Base-by-base conservation (phyloP, 106 monocot species). In the Apostasia ramifera region DNA sequence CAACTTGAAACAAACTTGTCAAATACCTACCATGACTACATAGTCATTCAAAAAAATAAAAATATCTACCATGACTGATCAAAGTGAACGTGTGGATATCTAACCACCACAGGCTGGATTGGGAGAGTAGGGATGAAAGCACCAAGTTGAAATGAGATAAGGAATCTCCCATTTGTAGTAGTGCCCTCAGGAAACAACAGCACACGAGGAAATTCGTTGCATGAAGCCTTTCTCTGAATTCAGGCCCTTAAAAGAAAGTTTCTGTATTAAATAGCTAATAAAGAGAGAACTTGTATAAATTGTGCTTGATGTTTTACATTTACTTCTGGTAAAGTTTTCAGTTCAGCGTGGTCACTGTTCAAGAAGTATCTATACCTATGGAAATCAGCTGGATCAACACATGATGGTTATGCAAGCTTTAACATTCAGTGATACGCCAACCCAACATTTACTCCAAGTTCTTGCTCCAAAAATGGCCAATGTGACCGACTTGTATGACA, bases 151-250 rank as follows among this genome's bases (percentile, higher is more conserved):
- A 97, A 97, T 9, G 95, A 92, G 64, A 97, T 77, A 48, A 97
- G 84, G 50, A 73, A 61, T 61, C 86, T 84, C 47, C 95, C 95
- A 84, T 97, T 97, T 74, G 91, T 92, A 64, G 95, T 97, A 15
- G 95, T 97, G 39, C 95, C 95, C 77, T 97, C 95, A 59, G 95
- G 92, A 79, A 97, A 97, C 66, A 97, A 61, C 63, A 97, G 63
- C 57, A 97, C 80, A 67, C 79, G 79, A 68, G 92, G 95, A 82
- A 84, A 97, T n/a, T 63, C 70, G 57, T 82, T 69, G 79, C 80
- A 86, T 39, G 84, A 81, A 58, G 95, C 95, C 79, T 97, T 97
- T 77, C 95, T 92, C 95, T 97, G 92, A 84, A 97, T 84, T 78
- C 47, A 84, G n/a, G 63, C 81, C 89, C 92, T 92, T 88, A 73